A percentile compares a stretch with the other conserved stretches of the same genome.
Evolutionary conservation across 2,329 filamentous ascomycete species (phyloP).

Genomic region (Colletotrichum lupini): DNA sequence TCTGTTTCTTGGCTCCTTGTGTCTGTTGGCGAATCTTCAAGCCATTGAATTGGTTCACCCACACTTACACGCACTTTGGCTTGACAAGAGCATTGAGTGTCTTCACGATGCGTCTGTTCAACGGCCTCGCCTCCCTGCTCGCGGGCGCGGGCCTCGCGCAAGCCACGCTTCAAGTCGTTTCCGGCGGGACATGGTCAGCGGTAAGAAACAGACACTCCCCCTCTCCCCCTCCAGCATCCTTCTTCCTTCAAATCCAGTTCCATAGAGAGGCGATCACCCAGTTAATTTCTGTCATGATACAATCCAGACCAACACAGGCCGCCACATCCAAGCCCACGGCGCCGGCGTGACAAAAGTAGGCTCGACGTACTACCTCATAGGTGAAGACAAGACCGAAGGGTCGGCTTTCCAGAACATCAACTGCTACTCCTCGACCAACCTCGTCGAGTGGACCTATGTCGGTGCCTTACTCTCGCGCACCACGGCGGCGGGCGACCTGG

Average conservation of each 20-base stretch:
- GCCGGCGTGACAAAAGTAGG: constrained; percentile 66
- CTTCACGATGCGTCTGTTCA: constrained; percentile 25
- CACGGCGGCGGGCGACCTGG: constrained; percentile 63
- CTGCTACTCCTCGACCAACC: constrained; percentile 73
- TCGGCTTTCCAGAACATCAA: constrained; percentile 72
- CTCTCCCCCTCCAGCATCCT: not conserved
- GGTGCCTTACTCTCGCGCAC: constrained; percentile 68
- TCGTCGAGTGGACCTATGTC: constrained; percentile 73
- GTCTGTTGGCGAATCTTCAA: not conserved
- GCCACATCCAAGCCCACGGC: constrained; percentile 75
- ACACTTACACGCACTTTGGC: not conserved
- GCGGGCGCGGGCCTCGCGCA: constrained; percentile 16
- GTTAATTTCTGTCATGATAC: no score
- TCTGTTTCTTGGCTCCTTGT: not conserved
- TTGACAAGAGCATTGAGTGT: not conserved
- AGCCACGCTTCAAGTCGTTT: constrained; percentile 49
- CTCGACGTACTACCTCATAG: constrained; percentile 73
- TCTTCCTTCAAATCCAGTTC: not conserved
- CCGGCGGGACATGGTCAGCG: constrained; percentile 59
- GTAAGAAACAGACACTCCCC: constrained; percentile 40
- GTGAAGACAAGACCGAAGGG: constrained; percentile 76
- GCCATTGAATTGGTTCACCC: not conserved
- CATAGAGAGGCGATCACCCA: not conserved
- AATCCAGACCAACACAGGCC: constrained; percentile 53
- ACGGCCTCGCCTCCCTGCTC: constrained; percentile 9